Conservation (phyloP, 202 grass and related monocot species). For the Alloteropsis angusta region DNA sequence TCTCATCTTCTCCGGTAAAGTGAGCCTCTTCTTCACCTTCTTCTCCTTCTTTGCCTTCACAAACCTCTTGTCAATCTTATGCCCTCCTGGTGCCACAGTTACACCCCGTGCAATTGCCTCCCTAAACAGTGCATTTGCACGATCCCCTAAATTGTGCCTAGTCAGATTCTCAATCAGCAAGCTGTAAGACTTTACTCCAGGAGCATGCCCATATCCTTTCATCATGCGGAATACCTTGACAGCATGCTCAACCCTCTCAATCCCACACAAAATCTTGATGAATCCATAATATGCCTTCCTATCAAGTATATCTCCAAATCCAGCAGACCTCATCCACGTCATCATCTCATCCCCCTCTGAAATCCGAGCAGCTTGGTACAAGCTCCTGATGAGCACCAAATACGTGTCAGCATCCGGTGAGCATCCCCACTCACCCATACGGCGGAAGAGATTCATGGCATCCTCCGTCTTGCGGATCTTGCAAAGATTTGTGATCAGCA, state of each 20-base stretch:
- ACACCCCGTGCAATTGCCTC: slow-evolving; percentile 69
- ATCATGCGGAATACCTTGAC: slow-evolving; percentile 92
- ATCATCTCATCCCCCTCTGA: slow-evolving; percentile 93
- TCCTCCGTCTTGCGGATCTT: slow-evolving; percentile 88
- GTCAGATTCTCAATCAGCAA: slow-evolving; percentile 76
- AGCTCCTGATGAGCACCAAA: slow-evolving; percentile 63
- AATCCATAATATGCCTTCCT: slow-evolving; percentile 82
- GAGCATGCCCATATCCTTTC: slow-evolving; percentile 83
- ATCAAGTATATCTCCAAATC: slow-evolving; percentile 75
- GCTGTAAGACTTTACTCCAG: slow-evolving; percentile 72
- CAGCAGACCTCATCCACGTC: slow-evolving; percentile 78
- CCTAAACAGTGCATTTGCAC: slow-evolving; percentile 80
- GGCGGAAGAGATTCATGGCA: slow-evolving; percentile 61
- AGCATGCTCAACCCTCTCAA: slow-evolving; percentile 92
- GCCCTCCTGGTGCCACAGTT: slow-evolving; percentile 34
- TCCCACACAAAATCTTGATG: slow-evolving; percentile 91
- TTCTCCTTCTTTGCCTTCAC: slow-evolving; percentile 63
- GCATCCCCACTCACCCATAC: slow-evolving; percentile 86
- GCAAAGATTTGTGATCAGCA: slow-evolving; percentile 79
- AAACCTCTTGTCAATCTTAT: slow-evolving; percentile 62
- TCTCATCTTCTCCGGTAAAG: slow-evolving; percentile 79
- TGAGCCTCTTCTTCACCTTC: slow-evolving; percentile 84
- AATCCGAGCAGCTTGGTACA: slow-evolving; percentile 75
- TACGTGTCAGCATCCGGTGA: slow-evolving; percentile 82
- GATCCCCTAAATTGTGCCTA: slow-evolving; percentile 68